A percentile compares a stretch with the other conserved stretches of the same genome.
phyloP scores from a whole-genome alignment of 2,329 filamentous ascomycete genomes.

The Sordariomycetes sp. region DNA sequence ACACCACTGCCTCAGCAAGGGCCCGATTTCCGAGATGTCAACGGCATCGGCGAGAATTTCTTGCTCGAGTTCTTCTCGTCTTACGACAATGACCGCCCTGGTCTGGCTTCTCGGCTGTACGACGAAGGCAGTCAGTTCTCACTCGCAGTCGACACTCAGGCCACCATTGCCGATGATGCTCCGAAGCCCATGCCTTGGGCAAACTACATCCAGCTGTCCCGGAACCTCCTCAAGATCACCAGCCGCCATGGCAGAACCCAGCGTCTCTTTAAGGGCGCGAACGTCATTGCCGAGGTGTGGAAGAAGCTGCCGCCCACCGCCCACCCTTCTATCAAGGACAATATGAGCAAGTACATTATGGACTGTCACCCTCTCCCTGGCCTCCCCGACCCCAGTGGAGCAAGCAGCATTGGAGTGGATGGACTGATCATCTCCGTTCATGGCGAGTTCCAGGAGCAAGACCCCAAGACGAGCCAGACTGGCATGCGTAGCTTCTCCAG shows the following conservation, averaged over 20 bases:
- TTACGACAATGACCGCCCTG: constrained; percentile 63
- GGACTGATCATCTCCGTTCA: constrained; percentile 73
- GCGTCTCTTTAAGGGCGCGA: constrained; percentile 55
- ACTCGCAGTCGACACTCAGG: constrained; percentile 57
- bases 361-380: constrained; percentile 70
- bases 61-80: constrained; percentile 63
- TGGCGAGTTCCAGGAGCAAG: constrained; percentile 73
- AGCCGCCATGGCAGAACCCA: constrained; percentile 50
- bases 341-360: constrained; percentile 68
- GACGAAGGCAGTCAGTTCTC: constrained; percentile 70
- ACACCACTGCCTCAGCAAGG: constrained; percentile 52
- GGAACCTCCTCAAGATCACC: constrained; percentile 66
- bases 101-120: constrained; percentile 59
- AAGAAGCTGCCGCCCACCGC: constrained; percentile 60
- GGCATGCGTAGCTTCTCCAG: constrained; percentile 73
- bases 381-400: constrained; percentile 59
- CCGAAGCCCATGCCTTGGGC: constrained; percentile 53
- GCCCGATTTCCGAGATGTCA: constrained; percentile 66
- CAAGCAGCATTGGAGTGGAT: constrained; percentile 58
- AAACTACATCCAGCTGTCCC: constrained; percentile 65
- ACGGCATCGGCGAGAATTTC: constrained; percentile 66
- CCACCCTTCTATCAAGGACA: constrained; percentile 61
- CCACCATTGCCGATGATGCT: constrained; percentile 36
- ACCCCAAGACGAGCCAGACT: constrained; percentile 43
- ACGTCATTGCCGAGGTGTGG: constrained; percentile 61